Evolutionary conservation across 306 rosid genomes (phyloP).

Genomic region (Urtica urens): DNA sequence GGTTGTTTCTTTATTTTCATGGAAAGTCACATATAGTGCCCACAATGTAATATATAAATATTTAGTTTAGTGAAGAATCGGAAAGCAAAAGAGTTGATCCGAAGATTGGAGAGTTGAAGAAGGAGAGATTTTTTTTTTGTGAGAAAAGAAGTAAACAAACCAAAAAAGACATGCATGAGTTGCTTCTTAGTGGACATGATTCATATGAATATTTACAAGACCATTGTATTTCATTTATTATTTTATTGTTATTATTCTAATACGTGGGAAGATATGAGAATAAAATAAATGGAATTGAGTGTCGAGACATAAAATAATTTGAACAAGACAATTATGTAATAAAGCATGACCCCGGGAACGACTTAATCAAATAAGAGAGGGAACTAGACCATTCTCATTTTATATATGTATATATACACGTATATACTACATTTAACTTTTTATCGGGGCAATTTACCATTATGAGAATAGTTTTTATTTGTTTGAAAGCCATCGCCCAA

Average conservation of each 20-base stretch:
- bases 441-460: no score
- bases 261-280: slow-evolving; percentile 8
- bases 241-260: slow-evolving; percentile 8
- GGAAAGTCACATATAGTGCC: no score
- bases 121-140: background rate
- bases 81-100: slow-evolving; percentile 26
- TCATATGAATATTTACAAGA: slow-evolving; percentile 15
- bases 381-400: no score
- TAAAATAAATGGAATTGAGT: background rate
- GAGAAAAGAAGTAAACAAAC: slow-evolving; percentile 2
- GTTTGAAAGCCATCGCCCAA: no score
- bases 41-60: no score
- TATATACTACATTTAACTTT: no score
- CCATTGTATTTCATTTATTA: background rate
- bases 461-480: no score
- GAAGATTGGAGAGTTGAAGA: slow-evolving; percentile 12
- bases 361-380: no score
- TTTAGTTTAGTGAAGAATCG: slow-evolving; percentile 3
- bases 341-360: no score
- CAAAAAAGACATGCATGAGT: slow-evolving; percentile 21
- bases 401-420: no score
- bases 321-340: background rate
- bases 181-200: slow-evolving; percentile 14
- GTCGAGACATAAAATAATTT: background rate
- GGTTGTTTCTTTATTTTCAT: slow-evolving; percentile 1